Percentiles rank a stretch among this genome's conserved stretches.
Conservation (phyloP, 2,329 filamentous ascomycete species). For the Periconia digitata region DNA sequence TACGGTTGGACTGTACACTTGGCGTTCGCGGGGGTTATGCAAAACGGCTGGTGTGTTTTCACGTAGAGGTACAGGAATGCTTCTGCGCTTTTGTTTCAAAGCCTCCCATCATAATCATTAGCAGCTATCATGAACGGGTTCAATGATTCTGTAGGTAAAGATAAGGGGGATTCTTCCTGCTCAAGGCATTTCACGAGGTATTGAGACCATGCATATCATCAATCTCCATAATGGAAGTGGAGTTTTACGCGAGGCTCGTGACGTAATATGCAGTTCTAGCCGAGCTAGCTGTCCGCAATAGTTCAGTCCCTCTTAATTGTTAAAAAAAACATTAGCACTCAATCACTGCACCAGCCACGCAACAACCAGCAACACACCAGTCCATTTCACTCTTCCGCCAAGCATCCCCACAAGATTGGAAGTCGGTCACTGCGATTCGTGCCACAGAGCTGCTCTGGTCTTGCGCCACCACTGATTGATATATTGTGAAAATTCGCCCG, state of each 20-base stretch:
- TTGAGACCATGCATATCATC: background rate
- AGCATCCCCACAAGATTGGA: no score
- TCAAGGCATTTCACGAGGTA: conserved; percentile 13
- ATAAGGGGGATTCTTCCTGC: conserved; percentile 35
- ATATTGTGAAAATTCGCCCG: background rate
- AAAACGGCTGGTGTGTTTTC: conserved; percentile 5
- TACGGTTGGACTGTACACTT: conserved; percentile 26
- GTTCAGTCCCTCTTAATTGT: conserved; percentile 13
- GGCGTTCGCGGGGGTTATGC: conserved; percentile 28
- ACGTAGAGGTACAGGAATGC: conserved; percentile 13
- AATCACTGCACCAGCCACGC: no score
- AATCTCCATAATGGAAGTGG: background rate
- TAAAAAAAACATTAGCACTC: no score
- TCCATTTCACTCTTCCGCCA: no score
- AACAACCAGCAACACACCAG: no score
- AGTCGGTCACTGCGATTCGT: no score
- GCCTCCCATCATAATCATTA: background rate
- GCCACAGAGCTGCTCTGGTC: no score
- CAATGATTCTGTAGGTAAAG: conserved; percentile 23
- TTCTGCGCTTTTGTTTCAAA: conserved; percentile 5
- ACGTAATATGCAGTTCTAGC: conserved; percentile 18
- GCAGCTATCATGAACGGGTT: background rate
- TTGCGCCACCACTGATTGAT: no score
- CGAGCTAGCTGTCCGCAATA: conserved; percentile 22
- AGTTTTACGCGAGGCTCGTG: conserved; percentile 1